Base-by-base conservation (phyloP, 805 yeast species). In the Pichia manshurica region DNA sequence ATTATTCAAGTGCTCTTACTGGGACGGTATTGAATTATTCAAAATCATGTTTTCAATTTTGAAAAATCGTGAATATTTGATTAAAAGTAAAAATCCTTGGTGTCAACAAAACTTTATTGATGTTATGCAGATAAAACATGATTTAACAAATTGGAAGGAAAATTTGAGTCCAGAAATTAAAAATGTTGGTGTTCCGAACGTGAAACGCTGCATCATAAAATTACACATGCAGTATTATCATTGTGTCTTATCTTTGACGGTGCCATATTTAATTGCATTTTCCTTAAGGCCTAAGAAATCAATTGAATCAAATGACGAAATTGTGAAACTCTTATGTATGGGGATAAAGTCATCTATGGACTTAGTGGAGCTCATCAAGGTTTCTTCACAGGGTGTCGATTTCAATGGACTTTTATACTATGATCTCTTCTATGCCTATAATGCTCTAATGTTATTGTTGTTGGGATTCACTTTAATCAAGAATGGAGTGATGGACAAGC, bases 351-450 rank as follows among this genome's bases (percentile, higher is more conserved):
- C 69, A 3, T 62, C 70, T 0, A 47, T 65, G 5, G 53, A 55
- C 44, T 54, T 64, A 9, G 54, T 69, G 1, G 53, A 63, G 23
- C 44, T 66, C 2, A 49, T 66, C 38, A 41, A 49, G 7, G 43
- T 53, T 20, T 58, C 64, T 0, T 45, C 48, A 22, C 21, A 39
- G 8, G 10, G 39, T 13, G 21, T 42, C 9, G 21, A 49, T 29
- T 52, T 62, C 44, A 63, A 59, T 49, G 73, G 73, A 3, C 61
- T 68, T 4, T 32, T 67, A 9, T 64, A 64, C 22, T 54, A 57
- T 15, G 74, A 71, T 50, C 55, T 69, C 40, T 66, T 66, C 55
- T 59, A 59, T 51, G 69, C 65, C 3, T 71, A 71, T 48, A 61
- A 62, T 40, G 61, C 71, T 2, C 56, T 62, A 1, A 55, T 71